Conservation (phyloP, 2,329 filamentous ascomycete species). For the Graphiopsis chlorocephala region DNA sequence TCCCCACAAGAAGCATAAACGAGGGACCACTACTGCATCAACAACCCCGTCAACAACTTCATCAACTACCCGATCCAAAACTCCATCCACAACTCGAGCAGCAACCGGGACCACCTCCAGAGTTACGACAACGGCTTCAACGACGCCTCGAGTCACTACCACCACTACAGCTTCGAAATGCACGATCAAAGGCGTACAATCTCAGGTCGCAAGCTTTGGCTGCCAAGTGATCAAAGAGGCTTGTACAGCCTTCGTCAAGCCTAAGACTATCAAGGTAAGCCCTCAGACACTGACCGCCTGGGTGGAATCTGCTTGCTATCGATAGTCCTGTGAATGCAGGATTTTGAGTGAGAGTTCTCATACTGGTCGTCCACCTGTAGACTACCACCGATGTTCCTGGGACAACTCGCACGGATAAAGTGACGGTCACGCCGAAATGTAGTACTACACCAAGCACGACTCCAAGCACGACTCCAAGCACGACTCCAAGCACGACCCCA, state of each 20-base stretch:
- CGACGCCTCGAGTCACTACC: not conserved
- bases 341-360: not conserved
- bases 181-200: not conserved
- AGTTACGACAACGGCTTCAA: not conserved
- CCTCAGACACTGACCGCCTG: too few relatives aligned
- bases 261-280: not conserved
- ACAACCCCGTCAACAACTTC: not conserved
- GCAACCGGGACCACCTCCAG: not conserved
- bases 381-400: not conserved
- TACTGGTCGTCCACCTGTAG: not conserved
- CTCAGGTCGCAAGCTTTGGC: not conserved
- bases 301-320: too few relatives aligned
- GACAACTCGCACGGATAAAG: not conserved
- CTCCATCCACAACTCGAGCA: not conserved
- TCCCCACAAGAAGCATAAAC: not conserved
- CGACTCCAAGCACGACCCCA: too few relatives aligned
- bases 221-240: not conserved
- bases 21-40: not conserved
- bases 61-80: not conserved
- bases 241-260: not conserved
- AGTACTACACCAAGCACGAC: too few relatives aligned
- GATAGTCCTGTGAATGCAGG: not conserved
- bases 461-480: not conserved
- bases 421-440: not conserved
- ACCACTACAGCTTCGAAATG: not conserved